phyloP scores from a whole-genome alignment of 805 yeast genomes.

The Novakomyces olei region DNA sequence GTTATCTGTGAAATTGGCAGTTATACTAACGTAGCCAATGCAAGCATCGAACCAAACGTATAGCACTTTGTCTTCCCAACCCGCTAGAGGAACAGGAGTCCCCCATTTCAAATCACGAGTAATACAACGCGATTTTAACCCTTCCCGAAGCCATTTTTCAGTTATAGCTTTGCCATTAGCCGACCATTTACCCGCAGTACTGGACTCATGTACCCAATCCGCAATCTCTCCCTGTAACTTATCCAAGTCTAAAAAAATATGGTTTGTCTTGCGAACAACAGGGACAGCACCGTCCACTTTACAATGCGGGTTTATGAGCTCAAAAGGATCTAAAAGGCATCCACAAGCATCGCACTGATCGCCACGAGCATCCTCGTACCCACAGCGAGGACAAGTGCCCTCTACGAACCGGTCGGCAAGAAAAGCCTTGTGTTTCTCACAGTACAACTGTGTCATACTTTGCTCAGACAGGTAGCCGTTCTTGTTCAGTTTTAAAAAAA shows the following conservation, averaged over 20 bases:
- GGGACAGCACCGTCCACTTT: slow-evolving; percentile 75
- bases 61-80: slow-evolving; percentile 68
- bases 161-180: slow-evolving; percentile 77
- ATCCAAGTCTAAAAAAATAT: slow-evolving; percentile 62
- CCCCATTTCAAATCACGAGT: slow-evolving; percentile 98
- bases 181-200: slow-evolving; percentile 69
- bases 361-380: slow-evolving; percentile 92
- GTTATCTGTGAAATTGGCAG: slow-evolving; percentile 65
- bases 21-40: slow-evolving; percentile 87
- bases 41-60: slow-evolving; percentile 99
- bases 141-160: slow-evolving; percentile 81
- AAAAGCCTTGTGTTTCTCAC: slow-evolving; percentile 74
- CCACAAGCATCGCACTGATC: slow-evolving; percentile 99
- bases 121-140: slow-evolving; percentile 81
- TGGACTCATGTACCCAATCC: slow-evolving; percentile 48
- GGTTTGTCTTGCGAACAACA: slow-evolving; percentile 57
- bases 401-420: slow-evolving; percentile 93
- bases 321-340: slow-evolving; percentile 67
- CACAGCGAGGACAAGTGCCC: slow-evolving; percentile 91
- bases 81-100: slow-evolving; percentile 84
- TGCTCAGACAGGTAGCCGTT: slow-evolving; percentile 71
- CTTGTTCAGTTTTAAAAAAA: slow-evolving; percentile 52
- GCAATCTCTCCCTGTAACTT: slow-evolving; percentile 57
- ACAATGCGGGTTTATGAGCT: slow-evolving; percentile 85
- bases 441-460: slow-evolving; percentile 71